Evolutionary conservation across 352 stramenopile genomes (phyloP), one percentile per base, ranked within the genome.

Genomic region (Aphanomyces invadans): DNA sequence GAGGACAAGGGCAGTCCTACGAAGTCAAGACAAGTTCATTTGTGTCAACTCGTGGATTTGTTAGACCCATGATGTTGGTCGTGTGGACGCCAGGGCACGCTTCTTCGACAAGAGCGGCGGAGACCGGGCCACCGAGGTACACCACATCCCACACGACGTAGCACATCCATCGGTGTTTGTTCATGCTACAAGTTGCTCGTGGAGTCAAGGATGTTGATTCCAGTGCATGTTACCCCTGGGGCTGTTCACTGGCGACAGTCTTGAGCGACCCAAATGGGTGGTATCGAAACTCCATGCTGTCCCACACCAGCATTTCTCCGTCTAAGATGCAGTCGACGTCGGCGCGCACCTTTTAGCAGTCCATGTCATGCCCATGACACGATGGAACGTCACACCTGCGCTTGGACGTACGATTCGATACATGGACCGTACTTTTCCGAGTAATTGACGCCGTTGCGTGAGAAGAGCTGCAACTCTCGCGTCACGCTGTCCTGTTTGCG

Each of bases 221-320:
- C n/a, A 60, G 28, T 21, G n/a, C 7, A 7, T 11, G n/a, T 4
- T 46, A 67, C 60, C 60, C 60, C 23, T 67, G 60, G 49, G 23
- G 38, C 45, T 67, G 60, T 39, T 67, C 78, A 65, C 87, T 89
- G 0, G 83, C 86, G 19, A 89, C 86, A 68, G 80, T 88, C 63
- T 91, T 94, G 31, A 94, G 68, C 33, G 91, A 70, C 1, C 86
- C 83, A 72, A 94, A 94, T 70, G 91, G 82, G 45, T 78, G 77
- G 45, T 90, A 65, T 0, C 71, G 73, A 71, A 88, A 90, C 65
- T 90, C 82, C 15, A 80, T 25, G 65, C 90, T 92, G 68, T 92
- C 86, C 84, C 86, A 92, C 4, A 93, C 83, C 79, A 95, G 90
- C 84, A 95, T 92, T 49, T 95, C 86, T 45, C 86, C 86, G 45